Evolutionary conservation across 2,329 filamentous ascomycete species (phyloP).

Genomic region (Allantophomopsis lycopodina): DNA sequence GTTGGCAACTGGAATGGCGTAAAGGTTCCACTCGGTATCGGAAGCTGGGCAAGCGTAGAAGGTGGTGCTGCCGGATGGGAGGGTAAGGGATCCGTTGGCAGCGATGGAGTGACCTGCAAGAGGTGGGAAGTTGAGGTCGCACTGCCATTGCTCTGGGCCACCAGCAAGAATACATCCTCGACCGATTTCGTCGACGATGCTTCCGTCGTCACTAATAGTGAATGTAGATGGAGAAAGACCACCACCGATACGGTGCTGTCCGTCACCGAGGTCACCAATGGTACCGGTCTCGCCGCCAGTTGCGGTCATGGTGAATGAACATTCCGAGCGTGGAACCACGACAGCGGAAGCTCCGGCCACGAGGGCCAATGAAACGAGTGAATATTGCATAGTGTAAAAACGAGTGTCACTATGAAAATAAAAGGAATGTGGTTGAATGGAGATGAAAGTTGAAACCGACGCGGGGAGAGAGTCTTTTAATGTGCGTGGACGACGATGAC

Average conservation of each 20-base stretch:
- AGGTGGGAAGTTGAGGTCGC: slow-evolving; percentile 37
- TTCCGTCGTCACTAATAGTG: slow-evolving; percentile 36
- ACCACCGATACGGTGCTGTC: slow-evolving; percentile 45
- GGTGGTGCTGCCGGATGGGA: slow-evolving; percentile 28
- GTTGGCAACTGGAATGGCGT: slow-evolving; percentile 24
- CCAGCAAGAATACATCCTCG: slow-evolving; percentile 49
- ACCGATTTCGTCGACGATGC: slow-evolving; percentile 38
- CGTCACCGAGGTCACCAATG: slow-evolving; percentile 45
- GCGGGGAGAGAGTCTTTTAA: too few relatives aligned
- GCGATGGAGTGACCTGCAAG: slow-evolving; percentile 40
- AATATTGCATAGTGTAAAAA: slow-evolving; percentile 20
- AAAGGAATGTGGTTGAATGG: too few relatives aligned
- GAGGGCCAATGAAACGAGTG: slow-evolving; percentile 21
- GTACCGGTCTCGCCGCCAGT: slow-evolving; percentile 33
- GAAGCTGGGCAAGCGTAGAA: slow-evolving; percentile 49
- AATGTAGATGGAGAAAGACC: slow-evolving; percentile 32
- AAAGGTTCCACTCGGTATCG: slow-evolving; percentile 39
- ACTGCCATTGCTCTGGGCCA: slow-evolving; percentile 10
- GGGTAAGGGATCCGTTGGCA: slow-evolving; percentile 35
- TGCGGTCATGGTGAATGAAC: slow-evolving; percentile 38
- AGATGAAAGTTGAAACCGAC: too few relatives aligned
- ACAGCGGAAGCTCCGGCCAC: slow-evolving; percentile 26
- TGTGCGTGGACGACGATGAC: too few relatives aligned
- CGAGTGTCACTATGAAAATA: too few relatives aligned
- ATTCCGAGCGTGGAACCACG: slow-evolving; percentile 22